phyloP scores from a whole-genome alignment of 192 early-diverging fungal species.

The Fimicolochytrium jonesii region DNA sequence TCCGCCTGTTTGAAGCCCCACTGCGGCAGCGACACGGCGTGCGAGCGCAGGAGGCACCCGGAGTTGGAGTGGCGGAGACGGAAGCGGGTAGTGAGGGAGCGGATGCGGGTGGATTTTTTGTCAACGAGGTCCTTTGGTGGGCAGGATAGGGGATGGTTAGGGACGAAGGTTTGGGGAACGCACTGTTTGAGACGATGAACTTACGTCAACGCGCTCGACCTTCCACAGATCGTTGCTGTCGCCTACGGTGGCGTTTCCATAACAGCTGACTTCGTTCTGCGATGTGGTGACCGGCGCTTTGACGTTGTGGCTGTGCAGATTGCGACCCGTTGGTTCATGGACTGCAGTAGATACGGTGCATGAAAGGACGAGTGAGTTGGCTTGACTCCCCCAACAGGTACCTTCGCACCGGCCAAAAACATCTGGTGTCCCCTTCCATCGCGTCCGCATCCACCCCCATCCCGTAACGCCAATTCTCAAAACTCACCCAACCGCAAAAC shows the following conservation, averaged over 20 bases:
- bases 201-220: constrained; percentile 73
- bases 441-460: too few relatives aligned
- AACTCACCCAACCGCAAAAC: constrained; percentile 66
- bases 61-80: constrained; percentile 67
- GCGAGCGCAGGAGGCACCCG: constrained; percentile 74
- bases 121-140: constrained; percentile 32
- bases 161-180: too few relatives aligned
- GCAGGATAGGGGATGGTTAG: not conserved
- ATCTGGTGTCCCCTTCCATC: too few relatives aligned
- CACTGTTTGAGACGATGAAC: not conserved
- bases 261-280: constrained; percentile 86
- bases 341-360: constrained; percentile 20
- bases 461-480: too few relatives aligned
- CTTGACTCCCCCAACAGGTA: too few relatives aligned
- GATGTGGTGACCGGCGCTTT: constrained; percentile 67
- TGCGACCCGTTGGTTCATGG: constrained; percentile 65
- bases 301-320: constrained; percentile 83
- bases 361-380: too few relatives aligned
- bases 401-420: too few relatives aligned
- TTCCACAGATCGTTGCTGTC: constrained; percentile 92
- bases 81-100: constrained; percentile 77
- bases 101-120: constrained; percentile 44
- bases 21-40: constrained; percentile 76
- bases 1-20: constrained; percentile 97
- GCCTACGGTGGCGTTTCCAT: constrained; percentile 67